phyloP scores from a whole-genome alignment of 805 yeast genomes.

The Candida alai region DNA sequence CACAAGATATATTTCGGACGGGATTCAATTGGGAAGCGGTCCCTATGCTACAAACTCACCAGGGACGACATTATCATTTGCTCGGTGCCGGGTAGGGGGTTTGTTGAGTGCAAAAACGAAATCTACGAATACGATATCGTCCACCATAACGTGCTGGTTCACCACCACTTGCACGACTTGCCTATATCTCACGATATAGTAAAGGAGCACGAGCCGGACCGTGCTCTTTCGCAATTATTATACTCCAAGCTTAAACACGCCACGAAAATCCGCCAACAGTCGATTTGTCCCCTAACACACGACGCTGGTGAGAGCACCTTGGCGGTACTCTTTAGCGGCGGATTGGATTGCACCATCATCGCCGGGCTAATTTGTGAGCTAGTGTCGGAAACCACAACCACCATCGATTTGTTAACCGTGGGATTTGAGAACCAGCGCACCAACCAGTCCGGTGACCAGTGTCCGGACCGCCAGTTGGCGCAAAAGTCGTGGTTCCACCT shows the following conservation, averaged over 20 bases:
- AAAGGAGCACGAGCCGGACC: slow-evolving; percentile 2
- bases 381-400: background rate
- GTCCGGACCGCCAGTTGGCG: slow-evolving; percentile 85
- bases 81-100: slow-evolving; percentile 29
- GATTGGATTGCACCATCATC: slow-evolving; percentile 84
- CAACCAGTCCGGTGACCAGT: slow-evolving; percentile 49
- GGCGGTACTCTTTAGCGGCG: slow-evolving; percentile 82
- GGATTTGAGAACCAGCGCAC: slow-evolving; percentile 91
- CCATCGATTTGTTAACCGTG: slow-evolving; percentile 80
- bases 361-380: slow-evolving; percentile 46
- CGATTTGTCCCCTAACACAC: slow-evolving; percentile 55
- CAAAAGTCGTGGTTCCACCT: slow-evolving; percentile 56
- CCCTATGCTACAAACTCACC: slow-evolving; percentile 48
- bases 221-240: slow-evolving; percentile 4
- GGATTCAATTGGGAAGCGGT: slow-evolving; percentile 78
- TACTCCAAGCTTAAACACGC: slow-evolving; percentile 6
- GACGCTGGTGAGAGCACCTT: slow-evolving; percentile 19
- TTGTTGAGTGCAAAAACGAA: slow-evolving; percentile 52
- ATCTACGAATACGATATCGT: slow-evolving; percentile 42
- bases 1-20: slow-evolving; percentile 68
- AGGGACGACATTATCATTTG: slow-evolving; percentile 38
- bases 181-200: no score
- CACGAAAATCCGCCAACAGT: slow-evolving; percentile 42
- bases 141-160: slow-evolving; percentile 2
- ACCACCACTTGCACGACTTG: no score